Evolutionary conservation across 768 basidiomycete genomes (phyloP).

Genomic region (Pleurotus eryngii): DNA sequence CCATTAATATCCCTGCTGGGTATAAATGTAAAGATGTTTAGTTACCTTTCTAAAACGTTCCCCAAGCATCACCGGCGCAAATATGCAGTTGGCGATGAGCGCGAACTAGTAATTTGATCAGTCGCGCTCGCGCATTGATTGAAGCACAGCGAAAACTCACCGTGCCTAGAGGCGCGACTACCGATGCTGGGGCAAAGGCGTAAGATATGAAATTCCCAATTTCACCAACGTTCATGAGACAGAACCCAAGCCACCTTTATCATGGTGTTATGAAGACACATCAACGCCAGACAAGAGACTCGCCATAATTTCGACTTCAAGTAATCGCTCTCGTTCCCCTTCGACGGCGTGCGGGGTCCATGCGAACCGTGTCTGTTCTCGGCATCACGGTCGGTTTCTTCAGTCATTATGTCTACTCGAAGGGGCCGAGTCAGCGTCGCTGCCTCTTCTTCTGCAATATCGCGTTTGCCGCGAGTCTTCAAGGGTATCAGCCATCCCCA

Average conservation of each 20-base stretch:
- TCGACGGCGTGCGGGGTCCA: constrained; percentile 19
- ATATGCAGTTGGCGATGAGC: constrained; percentile 92
- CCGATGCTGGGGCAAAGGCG: constrained; percentile 85
- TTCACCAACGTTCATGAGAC: constrained; percentile 90
- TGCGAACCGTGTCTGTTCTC: constrained; percentile 16
- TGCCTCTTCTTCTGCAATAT: constrained; percentile 9
- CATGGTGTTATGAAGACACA: not conserved
- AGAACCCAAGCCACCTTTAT: constrained; percentile 83
- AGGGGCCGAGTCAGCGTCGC: constrained; percentile 20
- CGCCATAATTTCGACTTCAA: constrained; percentile 84
- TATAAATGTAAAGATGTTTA: constrained; percentile 11
- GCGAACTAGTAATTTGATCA: constrained; percentile 57
- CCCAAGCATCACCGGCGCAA: constrained; percentile 80
- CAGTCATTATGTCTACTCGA: constrained; percentile 40
- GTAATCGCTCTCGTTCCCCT: constrained; percentile 67
- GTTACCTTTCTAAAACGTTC: constrained; percentile 78
- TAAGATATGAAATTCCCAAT: constrained; percentile 88
- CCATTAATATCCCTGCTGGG: constrained; percentile 11
- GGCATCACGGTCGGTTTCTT: constrained; percentile 26
- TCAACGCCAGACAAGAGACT: constrained; percentile 15
- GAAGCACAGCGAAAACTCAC: constrained; percentile 39
- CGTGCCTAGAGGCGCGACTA: constrained; percentile 94
- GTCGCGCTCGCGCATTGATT: no score
- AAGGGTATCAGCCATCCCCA: constrained; percentile 26
- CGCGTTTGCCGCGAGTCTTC: constrained; percentile 8